Conservation (phyloP, 2,329 filamentous ascomycete species). For the Cladosporium sp. region DNA sequence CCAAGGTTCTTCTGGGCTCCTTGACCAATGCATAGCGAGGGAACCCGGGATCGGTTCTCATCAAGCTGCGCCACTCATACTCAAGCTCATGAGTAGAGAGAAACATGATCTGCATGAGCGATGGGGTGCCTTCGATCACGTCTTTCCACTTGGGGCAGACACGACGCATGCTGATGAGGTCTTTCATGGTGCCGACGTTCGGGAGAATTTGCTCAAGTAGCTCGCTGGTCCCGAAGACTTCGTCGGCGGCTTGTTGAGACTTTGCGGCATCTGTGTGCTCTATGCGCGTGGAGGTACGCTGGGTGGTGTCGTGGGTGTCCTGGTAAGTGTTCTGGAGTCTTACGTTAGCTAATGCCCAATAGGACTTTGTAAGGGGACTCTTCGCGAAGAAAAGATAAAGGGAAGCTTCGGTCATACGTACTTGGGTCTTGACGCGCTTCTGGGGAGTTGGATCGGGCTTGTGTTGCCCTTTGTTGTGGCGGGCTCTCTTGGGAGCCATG, state of each 20-base stretch:
- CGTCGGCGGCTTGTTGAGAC: background rate
- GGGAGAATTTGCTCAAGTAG: background rate
- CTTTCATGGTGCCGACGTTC: background rate
- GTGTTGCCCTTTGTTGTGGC: background rate
- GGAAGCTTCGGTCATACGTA: background rate
- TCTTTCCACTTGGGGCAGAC: background rate
- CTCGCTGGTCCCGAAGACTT: background rate
- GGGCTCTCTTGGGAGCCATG: background rate
- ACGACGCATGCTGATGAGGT: background rate
- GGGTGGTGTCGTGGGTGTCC: background rate
- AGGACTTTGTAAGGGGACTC: too few species aligned
- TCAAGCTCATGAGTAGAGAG: background rate
- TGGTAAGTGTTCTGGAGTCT: background rate
- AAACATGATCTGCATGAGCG: background rate
- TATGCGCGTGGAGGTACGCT: background rate
- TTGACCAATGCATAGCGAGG: background rate
- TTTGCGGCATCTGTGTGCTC: background rate
- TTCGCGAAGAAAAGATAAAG: too few species aligned
- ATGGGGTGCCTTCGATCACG: background rate
- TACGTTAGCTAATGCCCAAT: background rate
- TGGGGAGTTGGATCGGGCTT: background rate
- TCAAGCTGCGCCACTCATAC: background rate
- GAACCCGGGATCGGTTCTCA: background rate
- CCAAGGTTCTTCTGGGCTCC: background rate
- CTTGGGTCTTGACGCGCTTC: background rate